Conservation (phyloP, 148 eudicot genomes). For the Spergularia marina region DNA sequence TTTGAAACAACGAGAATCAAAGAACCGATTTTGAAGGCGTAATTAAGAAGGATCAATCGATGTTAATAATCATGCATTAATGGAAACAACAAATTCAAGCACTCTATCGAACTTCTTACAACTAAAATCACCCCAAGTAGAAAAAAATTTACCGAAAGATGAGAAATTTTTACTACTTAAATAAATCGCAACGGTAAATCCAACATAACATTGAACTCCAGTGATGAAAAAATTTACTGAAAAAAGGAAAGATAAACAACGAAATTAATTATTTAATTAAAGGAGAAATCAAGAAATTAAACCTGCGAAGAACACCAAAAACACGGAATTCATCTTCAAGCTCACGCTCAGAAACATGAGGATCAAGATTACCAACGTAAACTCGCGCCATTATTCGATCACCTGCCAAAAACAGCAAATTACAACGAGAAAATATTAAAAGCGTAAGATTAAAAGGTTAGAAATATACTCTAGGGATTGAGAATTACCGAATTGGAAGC, state of each 20-base stretch:
- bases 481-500: background rate
- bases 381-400: constrained; percentile 56
- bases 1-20: too few relatives aligned
- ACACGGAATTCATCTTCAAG: constrained; percentile 78
- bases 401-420: constrained; percentile 8
- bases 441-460: background rate
- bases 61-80: too few relatives aligned
- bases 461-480: background rate
- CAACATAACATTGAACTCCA: too few relatives aligned
- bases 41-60: too few relatives aligned
- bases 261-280: background rate
- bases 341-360: constrained; percentile 65
- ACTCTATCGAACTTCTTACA: too few relatives aligned
- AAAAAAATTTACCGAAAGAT: too few relatives aligned
- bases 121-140: too few relatives aligned
- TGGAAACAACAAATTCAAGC: too few relatives aligned
- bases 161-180: too few relatives aligned
- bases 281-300: background rate
- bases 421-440: background rate
- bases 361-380: constrained; percentile 77
- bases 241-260: background rate
- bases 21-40: too few relatives aligned
- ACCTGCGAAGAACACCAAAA: constrained; percentile 80
- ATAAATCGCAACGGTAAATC: too few relatives aligned
- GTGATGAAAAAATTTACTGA: too few relatives aligned